Base-by-base conservation (phyloP, 2,329 filamentous ascomycete genomes). In the Incumbomyces lentus region DNA sequence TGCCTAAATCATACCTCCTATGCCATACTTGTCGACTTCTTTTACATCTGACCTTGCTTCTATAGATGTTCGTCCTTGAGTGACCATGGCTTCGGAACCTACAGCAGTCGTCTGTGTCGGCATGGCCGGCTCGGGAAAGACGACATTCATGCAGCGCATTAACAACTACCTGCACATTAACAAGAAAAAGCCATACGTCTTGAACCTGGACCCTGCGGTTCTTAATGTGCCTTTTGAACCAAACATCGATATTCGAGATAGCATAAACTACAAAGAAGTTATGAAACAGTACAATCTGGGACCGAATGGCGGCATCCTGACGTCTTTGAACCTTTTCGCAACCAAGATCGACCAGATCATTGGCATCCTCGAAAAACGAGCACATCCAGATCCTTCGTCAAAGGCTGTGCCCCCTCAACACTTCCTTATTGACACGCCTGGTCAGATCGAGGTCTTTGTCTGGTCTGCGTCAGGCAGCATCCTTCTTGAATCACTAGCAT, bases 251-350 rank as follows among this genome's bases (percentile, higher is more conserved):
- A 98, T 98, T 58, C 87, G 93, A 60, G 92, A 98, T 68, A 92
- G 86, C 19, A 90, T 98, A 64, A 95, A 98, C 75, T 98, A 98
- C 73, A 92, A 95, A 65, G 90, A 98, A 68, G 92, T 98, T 54
- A 98, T 98, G 93, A 93, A 90, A 68, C 89, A 96, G 68, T 96
- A 95, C 67, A 95, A 95, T 62, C 78, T 98, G 0, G 92, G 92
- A 0, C 92, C 92, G 7, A 98, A 98, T 69, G 92, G 92, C 44
- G 93, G 89, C 39, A 98, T 98, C 60, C 71, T 98, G 56, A 98
- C 93, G 1, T 92, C 86, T 10, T 71, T 98, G 40, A 98, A 98
- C 64, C 78, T 98, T 19, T 98, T 98, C 64, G 87, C 89, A 35
- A 98, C 93, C 48, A 98, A 98, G 66, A 87, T 98, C 52, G 93